These are phyloP conservation scores for Rachicladosporium sp. DNA, from an alignment of 2,329 filamentous ascomycete genomes.

Conservation along the genomic window DNA sequence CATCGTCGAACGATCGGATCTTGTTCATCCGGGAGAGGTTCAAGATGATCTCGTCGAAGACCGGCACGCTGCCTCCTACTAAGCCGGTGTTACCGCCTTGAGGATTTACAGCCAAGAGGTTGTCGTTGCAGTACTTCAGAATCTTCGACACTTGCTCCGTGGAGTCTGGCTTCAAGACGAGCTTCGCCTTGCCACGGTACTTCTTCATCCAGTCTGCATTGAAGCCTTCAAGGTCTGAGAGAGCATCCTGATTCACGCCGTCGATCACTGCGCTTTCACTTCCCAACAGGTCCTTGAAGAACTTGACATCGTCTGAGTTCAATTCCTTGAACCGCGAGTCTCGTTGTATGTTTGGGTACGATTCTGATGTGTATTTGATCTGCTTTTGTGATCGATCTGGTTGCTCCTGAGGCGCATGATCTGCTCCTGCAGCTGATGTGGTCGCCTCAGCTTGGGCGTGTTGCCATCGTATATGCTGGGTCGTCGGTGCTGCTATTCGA, in stretches of 20 bases:
- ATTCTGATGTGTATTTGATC: conserved; percentile 71
- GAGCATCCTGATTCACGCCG: conserved; percentile 60
- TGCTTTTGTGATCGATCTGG: conserved; percentile 24
- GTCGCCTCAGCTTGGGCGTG: conserved; percentile 16
- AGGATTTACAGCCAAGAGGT: conserved; percentile 82
- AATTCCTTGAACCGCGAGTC: conserved; percentile 63
- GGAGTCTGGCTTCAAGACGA: conserved; percentile 75
- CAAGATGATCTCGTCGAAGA: conserved; percentile 97
- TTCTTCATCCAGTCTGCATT: conserved; percentile 99
- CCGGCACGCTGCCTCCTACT: conserved; percentile 87
- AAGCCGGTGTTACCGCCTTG: conserved; percentile 96
- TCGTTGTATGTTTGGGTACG: conserved; percentile 62
- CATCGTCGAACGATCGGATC: conserved; percentile 83
- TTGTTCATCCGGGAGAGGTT: conserved; percentile 82
- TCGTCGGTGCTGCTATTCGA: conserved; percentile 11
- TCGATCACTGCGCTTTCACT: conserved; percentile 71
- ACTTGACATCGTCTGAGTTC: conserved; percentile 64
- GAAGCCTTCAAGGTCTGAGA: conserved; percentile 77
- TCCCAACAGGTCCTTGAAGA: conserved; percentile 73
- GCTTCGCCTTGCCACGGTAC: conserved; percentile 76
- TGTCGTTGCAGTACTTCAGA: conserved; percentile 88
- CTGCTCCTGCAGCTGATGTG: conserved; percentile 20
- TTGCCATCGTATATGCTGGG: conserved; percentile 15
- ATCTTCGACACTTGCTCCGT: conserved; percentile 85
- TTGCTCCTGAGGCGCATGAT: conserved; percentile 16